Conservation (phyloP, 106 monocot genomes). For the Narthecium ossifragum region DNA sequence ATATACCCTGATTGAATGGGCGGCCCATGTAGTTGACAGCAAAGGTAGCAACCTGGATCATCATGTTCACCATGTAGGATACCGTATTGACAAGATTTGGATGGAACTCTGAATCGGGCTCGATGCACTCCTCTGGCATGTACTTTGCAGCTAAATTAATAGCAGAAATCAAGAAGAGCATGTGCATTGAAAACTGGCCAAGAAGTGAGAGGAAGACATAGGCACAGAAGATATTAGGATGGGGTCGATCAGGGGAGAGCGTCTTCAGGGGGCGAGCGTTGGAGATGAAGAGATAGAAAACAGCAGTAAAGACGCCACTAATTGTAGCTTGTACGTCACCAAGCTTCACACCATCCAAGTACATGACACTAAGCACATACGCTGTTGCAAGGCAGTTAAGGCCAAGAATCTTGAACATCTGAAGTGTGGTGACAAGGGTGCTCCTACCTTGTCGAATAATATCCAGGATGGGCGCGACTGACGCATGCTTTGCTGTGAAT, state of each 20-base stretch:
- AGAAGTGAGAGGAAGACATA: slow-evolving; percentile 91
- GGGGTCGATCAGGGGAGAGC: slow-evolving; percentile 66
- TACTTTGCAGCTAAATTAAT: slow-evolving; percentile 72
- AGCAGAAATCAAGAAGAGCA: slow-evolving; percentile 65
- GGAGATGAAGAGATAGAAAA: slow-evolving; percentile 98
- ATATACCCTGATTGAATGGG: slow-evolving; percentile 87
- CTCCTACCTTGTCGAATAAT: slow-evolving; percentile 96
- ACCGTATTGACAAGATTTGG: slow-evolving; percentile 97
- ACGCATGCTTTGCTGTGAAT: slow-evolving; percentile 99
- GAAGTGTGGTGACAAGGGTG: slow-evolving; percentile 95
- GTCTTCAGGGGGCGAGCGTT: slow-evolving; percentile 89
- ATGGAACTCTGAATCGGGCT: slow-evolving; percentile 92
- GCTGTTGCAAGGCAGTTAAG: slow-evolving; percentile 99
- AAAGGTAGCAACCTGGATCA: slow-evolving; percentile 99
- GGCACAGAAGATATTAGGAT: slow-evolving; percentile 92
- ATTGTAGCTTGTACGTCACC: slow-evolving; percentile 96
- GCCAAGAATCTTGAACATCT: slow-evolving; percentile 99
- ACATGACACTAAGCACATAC: slow-evolving; percentile 96
- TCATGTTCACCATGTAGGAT: slow-evolving; percentile 99
- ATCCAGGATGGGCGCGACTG: slow-evolving; percentile 84
- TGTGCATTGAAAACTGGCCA: slow-evolving; percentile 94
- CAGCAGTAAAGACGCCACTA: slow-evolving; percentile 91
- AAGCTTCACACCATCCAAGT: slow-evolving; percentile 96
- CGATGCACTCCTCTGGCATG: slow-evolving; percentile 98
- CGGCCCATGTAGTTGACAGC: slow-evolving; percentile 99